Conservation (phyloP, 2,329 filamentous ascomycete genomes). For the Parafenestella ontariensis region DNA sequence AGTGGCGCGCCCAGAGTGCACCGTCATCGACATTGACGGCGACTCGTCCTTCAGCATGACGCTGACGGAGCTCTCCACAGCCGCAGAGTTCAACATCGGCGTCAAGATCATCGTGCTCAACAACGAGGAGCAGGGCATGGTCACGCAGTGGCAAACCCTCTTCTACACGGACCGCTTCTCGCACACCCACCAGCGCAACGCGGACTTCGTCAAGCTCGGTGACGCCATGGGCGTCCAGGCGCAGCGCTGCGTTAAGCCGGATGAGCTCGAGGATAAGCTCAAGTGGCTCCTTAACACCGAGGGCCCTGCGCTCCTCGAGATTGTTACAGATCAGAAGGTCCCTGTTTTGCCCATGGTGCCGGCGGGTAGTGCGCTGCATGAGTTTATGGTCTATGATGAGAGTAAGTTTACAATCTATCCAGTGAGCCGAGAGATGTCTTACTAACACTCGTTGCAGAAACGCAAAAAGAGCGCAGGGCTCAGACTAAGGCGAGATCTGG, state of each 20-base stretch:
- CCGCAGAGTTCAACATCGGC: constrained; percentile 93
- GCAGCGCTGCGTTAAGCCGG: constrained; percentile 73
- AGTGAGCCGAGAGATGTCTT: background rate
- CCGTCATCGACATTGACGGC: constrained; percentile 95
- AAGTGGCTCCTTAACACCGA: constrained; percentile 85
- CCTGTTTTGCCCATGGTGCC: constrained; percentile 99
- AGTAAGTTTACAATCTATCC: constrained; percentile 56
- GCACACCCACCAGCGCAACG: constrained; percentile 93
- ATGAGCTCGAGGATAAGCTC: constrained; percentile 78
- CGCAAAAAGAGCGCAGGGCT: constrained; percentile 37
- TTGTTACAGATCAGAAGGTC: constrained; percentile 87
- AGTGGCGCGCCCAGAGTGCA: constrained; percentile 79
- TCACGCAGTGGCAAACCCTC: constrained; percentile 97
- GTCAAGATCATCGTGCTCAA: constrained; percentile 95
- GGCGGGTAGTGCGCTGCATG: constrained; percentile 82
- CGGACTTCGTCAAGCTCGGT: constrained; percentile 92
- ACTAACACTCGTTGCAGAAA: constrained; percentile 24
- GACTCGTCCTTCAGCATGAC: constrained; percentile 99
- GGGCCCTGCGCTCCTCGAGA: constrained; percentile 91
- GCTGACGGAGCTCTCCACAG: constrained; percentile 90
- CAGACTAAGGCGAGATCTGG: constrained; percentile 39
- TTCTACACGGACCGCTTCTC: constrained; percentile 95
- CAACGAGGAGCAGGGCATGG: constrained; percentile 98
- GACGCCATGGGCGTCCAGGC: constrained; percentile 90
- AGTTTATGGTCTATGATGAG: constrained; percentile 89